Base-by-base conservation (phyloP, 176 grass and related monocot species). In the Aegilops longissima region DNA sequence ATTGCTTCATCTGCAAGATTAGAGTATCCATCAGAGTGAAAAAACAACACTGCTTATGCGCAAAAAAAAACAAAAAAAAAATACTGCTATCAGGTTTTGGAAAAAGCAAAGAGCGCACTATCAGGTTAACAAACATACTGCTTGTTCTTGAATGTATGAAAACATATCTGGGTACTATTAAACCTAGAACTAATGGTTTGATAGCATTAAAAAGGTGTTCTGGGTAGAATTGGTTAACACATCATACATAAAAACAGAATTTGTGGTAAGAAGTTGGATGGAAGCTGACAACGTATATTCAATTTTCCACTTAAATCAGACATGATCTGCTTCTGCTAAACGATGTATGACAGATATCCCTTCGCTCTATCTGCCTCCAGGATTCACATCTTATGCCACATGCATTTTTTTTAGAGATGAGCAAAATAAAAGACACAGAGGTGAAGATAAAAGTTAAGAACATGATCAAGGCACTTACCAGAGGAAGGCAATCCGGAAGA, bases 1-100 rank as follows among this genome's bases (percentile, higher is more conserved):
- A 82, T 87, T 76, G 83, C 85, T 80, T 80, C 88, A 51, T 84
- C 86, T 87, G 76, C 89, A 85, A 61, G 35, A 75, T 87, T 81
- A 70, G 76, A 59, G 8, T n/a, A 25, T 47, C 58, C 29, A 84
- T 87, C 21, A 87, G 76, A 49, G 66, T 35, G 20, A 61, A 52
- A 12, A 77, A 47, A 69, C 16, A 72, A 31, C n/a, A 70, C 8
- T 16, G n/a, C 47, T 65, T 44, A 44, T 44, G 42, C 42, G 42
- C 42, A 12, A 44, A 44, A 44, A 44, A 44, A 44, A 36, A 36
- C 5, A 40, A 9, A 61, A 52, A 52, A 12, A 77, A 36, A 61
- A 39, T 12, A 63, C 11, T 16, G n/a, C 47, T 65, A 58, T 24
- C 49, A 29, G 59, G 25, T 80, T 61, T 34, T 77, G 5, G 9